Evolutionary conservation across 2,329 filamentous ascomycete species (phyloP).

Genomic region (Colletotrichum salicis): DNA sequence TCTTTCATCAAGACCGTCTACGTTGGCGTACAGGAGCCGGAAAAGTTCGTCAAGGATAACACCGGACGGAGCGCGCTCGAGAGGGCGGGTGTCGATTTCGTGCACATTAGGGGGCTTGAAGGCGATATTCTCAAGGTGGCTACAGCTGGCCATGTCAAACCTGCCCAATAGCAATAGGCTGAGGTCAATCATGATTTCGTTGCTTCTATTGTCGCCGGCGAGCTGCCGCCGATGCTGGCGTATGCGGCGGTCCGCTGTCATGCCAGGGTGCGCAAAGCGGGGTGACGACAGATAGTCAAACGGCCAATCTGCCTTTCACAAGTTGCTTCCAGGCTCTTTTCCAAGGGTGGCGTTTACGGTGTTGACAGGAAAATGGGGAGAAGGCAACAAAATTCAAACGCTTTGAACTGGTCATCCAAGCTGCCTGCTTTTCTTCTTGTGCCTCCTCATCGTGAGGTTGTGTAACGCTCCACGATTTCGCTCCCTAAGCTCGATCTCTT

Average conservation of each 20-base stretch:
- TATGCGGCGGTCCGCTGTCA: neutral
- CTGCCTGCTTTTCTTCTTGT: neutral
- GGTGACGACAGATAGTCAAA: neutral
- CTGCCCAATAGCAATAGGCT: neutral
- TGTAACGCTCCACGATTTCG: neutral
- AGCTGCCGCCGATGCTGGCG: neutral
- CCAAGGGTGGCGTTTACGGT: neutral
- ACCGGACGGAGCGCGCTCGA: slow-evolving; percentile 77
- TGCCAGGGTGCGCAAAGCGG: neutral
- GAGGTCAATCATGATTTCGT: neutral
- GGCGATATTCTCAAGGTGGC: slow-evolving; percentile 84
- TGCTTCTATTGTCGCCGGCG: neutral
- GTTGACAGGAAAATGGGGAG: neutral
- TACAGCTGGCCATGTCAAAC: slow-evolving; percentile 77
- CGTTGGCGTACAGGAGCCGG: slow-evolving; percentile 88
- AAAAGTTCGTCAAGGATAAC: slow-evolving; percentile 88
- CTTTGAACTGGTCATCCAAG: neutral
- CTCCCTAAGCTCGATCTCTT: neutral
- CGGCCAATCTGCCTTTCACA: neutral
- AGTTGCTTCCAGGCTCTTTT: neutral
- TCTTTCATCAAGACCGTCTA: slow-evolving; percentile 80
- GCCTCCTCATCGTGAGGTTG: neutral
- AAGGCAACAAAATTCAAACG: neutral
- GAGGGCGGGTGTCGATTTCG: slow-evolving; percentile 77
- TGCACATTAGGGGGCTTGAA: slow-evolving; percentile 80